Percentiles rank a stretch among this genome's conserved stretches.
phyloP scores from a whole-genome alignment of 257 asterid genomes.

The Misopates orontium region DNA sequence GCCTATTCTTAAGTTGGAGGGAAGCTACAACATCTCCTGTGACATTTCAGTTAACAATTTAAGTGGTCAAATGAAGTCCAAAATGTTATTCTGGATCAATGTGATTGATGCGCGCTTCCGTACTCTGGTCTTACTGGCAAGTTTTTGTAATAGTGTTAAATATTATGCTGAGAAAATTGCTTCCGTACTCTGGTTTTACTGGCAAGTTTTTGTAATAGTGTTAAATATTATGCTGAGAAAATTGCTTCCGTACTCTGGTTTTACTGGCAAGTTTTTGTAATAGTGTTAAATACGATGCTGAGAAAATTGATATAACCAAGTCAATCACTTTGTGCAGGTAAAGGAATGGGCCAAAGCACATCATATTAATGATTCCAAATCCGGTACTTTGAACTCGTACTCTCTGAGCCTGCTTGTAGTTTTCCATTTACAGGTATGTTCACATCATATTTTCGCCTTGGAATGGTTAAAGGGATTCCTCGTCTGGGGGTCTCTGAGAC shows the following conservation, averaged over 20 bases:
- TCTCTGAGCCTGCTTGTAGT: constrained; percentile 82
- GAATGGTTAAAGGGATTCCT: not conserved
- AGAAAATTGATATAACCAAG: constrained; percentile 19
- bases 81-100: constrained; percentile 77
- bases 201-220: constrained; percentile 50
- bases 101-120: constrained; percentile 88
- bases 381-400: constrained; percentile 82
- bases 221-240: constrained; percentile 16
- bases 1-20: constrained; percentile 79
- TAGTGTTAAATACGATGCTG: constrained; percentile 18
- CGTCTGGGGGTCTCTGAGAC: constrained; percentile 14
- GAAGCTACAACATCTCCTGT: constrained; percentile 61
- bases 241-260: constrained; percentile 74
- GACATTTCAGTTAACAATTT: constrained; percentile 87
- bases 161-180: constrained; percentile 29
- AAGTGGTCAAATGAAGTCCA: constrained; percentile 93
- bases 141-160: constrained; percentile 31
- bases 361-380: constrained; percentile 72
- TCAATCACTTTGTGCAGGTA: constrained; percentile 61
- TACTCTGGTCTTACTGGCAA: constrained; percentile 79
- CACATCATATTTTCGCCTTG: constrained; percentile 19
- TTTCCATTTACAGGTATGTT: constrained; percentile 87
- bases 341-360: constrained; percentile 96
- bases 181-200: constrained; percentile 82
- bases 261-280: constrained; percentile 64